A percentile compares a stretch with the other conserved stretches of the same genome.
Conservation (phyloP, 371 early-diverging fungal species). For the Apophysomyces elegans region DNA sequence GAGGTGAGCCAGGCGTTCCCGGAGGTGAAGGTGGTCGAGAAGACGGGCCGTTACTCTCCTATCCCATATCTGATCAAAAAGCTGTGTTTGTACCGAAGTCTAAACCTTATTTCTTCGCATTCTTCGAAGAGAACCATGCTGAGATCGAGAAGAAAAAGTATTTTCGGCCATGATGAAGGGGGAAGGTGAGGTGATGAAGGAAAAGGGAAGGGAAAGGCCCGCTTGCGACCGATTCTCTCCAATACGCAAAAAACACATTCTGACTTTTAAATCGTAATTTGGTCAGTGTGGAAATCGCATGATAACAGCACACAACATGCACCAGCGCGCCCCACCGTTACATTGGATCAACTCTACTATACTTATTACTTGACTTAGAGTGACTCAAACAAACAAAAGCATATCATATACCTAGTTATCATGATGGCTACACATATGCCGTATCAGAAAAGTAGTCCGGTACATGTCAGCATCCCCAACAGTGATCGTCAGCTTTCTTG, state of each 20-base stretch:
- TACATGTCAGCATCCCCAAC: too few relatives aligned
- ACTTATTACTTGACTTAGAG: too few relatives aligned
- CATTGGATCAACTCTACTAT: too few relatives aligned
- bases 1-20: conserved; percentile 21
- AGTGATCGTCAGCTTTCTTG: too few relatives aligned
- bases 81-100: background rate
- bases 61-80: background rate
- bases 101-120: conserved; percentile 20
- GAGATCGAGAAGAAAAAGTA: conserved; percentile 26
- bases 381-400: too few relatives aligned
- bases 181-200: conserved; percentile 9
- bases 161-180: conserved; percentile 24
- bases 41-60: conserved; percentile 21
- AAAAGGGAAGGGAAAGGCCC: conserved; percentile 4
- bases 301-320: too few relatives aligned
- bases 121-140: conserved; percentile 29
- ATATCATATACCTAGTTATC: too few relatives aligned
- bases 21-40: conserved; percentile 29
- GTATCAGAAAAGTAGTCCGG: too few relatives aligned
- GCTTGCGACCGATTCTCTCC: background rate
- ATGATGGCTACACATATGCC: too few relatives aligned
- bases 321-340: too few relatives aligned
- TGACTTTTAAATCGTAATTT: conserved; percentile 1
- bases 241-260: conserved; percentile 5
- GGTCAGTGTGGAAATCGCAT: too few relatives aligned